Conservation (phyloP, 116 monocot species). For the Iris pallida region DNA sequence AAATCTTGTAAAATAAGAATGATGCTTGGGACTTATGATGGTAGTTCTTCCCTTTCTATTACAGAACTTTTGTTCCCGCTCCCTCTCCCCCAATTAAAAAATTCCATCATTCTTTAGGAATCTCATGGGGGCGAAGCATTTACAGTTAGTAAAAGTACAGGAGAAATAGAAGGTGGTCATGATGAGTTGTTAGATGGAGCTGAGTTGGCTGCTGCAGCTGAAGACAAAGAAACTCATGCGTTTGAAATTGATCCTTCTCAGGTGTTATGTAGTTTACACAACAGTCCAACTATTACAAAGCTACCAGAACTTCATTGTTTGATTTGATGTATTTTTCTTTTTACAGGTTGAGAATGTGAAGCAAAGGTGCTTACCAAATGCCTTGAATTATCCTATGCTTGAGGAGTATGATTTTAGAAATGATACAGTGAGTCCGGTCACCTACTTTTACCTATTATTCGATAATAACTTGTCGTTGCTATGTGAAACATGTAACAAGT, state of each 20-base stretch:
- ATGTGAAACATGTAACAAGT: too few relatives aligned
- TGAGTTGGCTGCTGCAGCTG: conserved; percentile 72
- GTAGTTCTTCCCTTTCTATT: too few relatives aligned
- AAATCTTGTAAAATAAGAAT: too few relatives aligned
- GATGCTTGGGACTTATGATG: too few relatives aligned
- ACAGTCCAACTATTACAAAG: neutral
- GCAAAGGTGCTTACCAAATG: conserved; percentile 83
- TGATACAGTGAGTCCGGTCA: conserved; percentile 47
- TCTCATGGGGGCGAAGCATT: conserved; percentile 48
- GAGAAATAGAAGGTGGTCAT: conserved; percentile 59
- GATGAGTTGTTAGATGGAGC: conserved; percentile 67
- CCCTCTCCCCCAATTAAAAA: too few relatives aligned
- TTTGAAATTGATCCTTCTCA: conserved; percentile 87
- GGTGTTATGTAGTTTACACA: conserved; percentile 21
- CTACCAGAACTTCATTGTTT: neutral
- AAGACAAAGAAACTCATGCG: conserved; percentile 87
- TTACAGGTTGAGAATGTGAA: conserved; percentile 83
- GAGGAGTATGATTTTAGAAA: conserved; percentile 93
- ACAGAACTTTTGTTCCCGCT: too few relatives aligned
- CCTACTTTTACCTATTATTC: too few relatives aligned
- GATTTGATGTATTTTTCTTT: conserved; percentile 1
- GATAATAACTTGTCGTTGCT: too few relatives aligned
- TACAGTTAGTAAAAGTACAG: conserved; percentile 66
- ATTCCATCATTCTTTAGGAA: conserved; percentile 33
- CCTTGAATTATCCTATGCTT: conserved; percentile 83